Conservation (phyloP, 495 filamentous ascomycete genomes). For the Podospora pseudocomata region DNA sequence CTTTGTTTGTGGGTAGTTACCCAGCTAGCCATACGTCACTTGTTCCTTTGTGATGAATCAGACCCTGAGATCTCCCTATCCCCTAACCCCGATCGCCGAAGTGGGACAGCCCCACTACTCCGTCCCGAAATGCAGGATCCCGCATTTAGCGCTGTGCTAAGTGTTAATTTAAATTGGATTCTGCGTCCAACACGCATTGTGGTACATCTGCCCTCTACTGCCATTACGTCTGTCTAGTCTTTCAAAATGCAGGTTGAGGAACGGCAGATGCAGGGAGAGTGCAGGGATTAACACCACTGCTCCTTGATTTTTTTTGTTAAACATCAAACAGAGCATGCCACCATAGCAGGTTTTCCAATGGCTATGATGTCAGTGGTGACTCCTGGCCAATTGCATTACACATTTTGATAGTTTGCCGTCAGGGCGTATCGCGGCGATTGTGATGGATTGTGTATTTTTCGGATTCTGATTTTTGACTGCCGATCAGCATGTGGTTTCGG, state of each 20-base stretch:
- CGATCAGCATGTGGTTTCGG: not conserved
- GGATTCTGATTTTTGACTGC: too few relatives aligned
- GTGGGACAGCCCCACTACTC: not conserved
- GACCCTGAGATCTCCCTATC: not conserved
- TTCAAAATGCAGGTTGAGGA: not conserved
- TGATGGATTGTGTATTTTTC: too few relatives aligned
- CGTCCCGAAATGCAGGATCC: not conserved
- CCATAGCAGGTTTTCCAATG: not conserved
- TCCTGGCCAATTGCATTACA: not conserved
- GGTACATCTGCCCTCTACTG: too few relatives aligned
- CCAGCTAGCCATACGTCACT: not conserved
- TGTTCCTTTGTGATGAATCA: not conserved
- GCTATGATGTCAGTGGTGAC: not conserved
- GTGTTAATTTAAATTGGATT: not conserved
- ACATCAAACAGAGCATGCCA: not conserved
- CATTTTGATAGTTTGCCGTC: not conserved
- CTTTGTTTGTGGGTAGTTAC: not conserved
- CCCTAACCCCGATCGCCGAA: not conserved
- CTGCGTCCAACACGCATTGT: not conserved
- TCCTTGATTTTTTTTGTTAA: not conserved
- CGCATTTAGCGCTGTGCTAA: not conserved
- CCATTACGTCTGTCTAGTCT: not conserved
- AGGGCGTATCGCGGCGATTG: too few relatives aligned
- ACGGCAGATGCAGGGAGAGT: not conserved
- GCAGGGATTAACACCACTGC: not conserved